Evolutionary conservation across 169 alveolate genomes (phyloP).

Genomic region (Condylostoma magnum): DNA sequence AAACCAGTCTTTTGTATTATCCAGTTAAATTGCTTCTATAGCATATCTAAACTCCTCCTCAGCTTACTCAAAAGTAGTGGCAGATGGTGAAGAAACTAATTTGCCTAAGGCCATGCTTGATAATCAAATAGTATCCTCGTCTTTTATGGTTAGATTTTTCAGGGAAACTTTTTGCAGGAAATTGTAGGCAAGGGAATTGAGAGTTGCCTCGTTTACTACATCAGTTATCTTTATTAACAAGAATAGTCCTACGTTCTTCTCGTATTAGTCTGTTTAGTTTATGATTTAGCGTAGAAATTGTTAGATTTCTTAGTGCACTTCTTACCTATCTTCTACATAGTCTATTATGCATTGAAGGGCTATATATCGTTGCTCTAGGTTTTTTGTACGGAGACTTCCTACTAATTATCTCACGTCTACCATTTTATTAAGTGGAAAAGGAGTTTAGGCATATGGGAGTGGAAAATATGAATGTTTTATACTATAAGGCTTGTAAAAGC

Average conservation of each 20-base stretch:
- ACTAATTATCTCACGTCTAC: too few species aligned
- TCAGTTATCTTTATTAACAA: background rate
- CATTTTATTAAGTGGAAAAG: too few species aligned
- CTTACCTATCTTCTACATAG: slow-evolving; percentile 35
- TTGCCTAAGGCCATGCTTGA: slow-evolving; percentile 21
- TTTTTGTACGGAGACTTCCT: too few species aligned
- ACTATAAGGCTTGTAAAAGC: too few species aligned
- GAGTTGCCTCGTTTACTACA: slow-evolving; percentile 12
- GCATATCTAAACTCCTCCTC: slow-evolving; percentile 28
- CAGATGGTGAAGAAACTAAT: slow-evolving; percentile 12
- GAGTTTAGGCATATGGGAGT: too few species aligned
- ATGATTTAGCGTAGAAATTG: background rate
- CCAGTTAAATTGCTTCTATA: slow-evolving; percentile 3
- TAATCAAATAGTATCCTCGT: slow-evolving; percentile 5
- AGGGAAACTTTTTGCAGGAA: slow-evolving; percentile 26
- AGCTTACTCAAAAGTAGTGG: slow-evolving; percentile 34
- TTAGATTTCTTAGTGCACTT: background rate
- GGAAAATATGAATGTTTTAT: too few species aligned
- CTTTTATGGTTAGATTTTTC: slow-evolving; percentile 1
- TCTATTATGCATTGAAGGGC: too few species aligned
- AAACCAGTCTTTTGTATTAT: slow-evolving; percentile 20
- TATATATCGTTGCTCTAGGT: too few species aligned
- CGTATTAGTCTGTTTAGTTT: slow-evolving; percentile 8
- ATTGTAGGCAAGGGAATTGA: slow-evolving; percentile 20
- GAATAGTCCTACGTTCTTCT: slow-evolving; percentile 16